Evolutionary conservation across 176 grass and related monocot species (phyloP), one percentile per base, ranked within the genome.

Genomic region (Dendrocalamus sinicus): DNA sequence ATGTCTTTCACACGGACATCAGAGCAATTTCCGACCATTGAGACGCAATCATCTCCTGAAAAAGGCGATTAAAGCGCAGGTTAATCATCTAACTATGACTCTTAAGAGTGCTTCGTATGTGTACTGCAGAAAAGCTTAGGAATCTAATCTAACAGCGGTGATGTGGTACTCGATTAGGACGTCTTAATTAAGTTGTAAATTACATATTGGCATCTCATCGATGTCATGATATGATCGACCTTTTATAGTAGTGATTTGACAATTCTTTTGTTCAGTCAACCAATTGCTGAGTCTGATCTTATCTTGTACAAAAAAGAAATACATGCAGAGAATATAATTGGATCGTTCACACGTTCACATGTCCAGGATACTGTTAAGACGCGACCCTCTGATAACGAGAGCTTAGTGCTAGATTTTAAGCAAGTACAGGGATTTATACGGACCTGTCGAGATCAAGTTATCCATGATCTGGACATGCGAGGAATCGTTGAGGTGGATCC

Each of bases 11-110:
- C 87, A 2, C 32, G 64, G 78, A 98, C 77, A 53, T 93, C 75
- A 4, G 93, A 92, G 80, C 91, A 93, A 40, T 93, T 95, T 12
- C 91, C 76, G 7, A 89, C 87, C 64, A 98, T 98, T 12, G 96
- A 94, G 32, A 98, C 84, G 70, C 96, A 98, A 35, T 98, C 96
- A 60, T 98, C 93, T 17, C 96, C 96, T 98, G 86, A 22, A 82
- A 85, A 74, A 10, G 59, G 4, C 3, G 5, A 57, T 32, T 12
- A 79, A 19, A 50, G 6, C 0, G 23, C 12, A 23, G 51, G 20
- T 53, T 13, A 53, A 80, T 55, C 48, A 54, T 57, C 57, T 9
- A 61, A 5, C n/a, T 61, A 24, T 1, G 44, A 45, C 44, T 10
- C 44, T 45, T 39, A 39, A 43, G 59, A 24, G 59, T 24, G 59